Evolutionary conservation across 768 basidiomycete species (phyloP), one percentile per base, ranked within the genome.

Genomic region (Polyporus arcularius): DNA sequence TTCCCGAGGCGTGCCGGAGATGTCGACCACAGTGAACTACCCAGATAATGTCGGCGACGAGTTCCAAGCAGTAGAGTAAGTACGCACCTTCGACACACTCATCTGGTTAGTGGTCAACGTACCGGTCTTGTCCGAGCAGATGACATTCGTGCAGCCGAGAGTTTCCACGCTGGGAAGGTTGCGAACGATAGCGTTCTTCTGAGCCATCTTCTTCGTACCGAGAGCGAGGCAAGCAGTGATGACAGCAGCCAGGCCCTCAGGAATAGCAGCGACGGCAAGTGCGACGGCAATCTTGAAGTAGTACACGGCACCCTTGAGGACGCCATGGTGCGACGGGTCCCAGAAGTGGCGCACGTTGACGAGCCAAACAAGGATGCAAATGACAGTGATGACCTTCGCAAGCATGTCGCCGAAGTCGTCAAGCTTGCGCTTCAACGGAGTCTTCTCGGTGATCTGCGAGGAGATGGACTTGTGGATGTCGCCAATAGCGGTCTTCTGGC

Each of bases 261-360:
- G 96, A 71, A 98, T 99, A 42, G 96, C 96, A 59, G 96, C 96
- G 42, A 99, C 96, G n/a, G 97, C 96, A 47, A 99, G 80, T 4
- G 97, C 95, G 46, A 99, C 97, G 39, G 96, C 96, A 71, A 99
- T 98, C 78, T 99, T 99, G 84, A 99, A 93, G 77, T 99, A 99
- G 75, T 98, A 98, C 55, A 99, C 85, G 0, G 96, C 96, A 43
- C 96, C 96, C 72, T 94, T 94, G 69, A 98, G 79, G 48, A 78
- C 85, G 51, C 96, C 92, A 65, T 90, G 91, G 71, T 99, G 96
- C 28, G 91, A 84, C 4, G 96, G 94, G 70, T 99, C 96, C 84
- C 85, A 89, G 75, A 99, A 99, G 76, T 99, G 94, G 53, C 92
- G 87, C 67, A 95, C 82, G 75, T 99, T 99, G 77, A 99, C 91